Conservation (phyloP, 331 rosid species). For the Arachis monticola region DNA sequence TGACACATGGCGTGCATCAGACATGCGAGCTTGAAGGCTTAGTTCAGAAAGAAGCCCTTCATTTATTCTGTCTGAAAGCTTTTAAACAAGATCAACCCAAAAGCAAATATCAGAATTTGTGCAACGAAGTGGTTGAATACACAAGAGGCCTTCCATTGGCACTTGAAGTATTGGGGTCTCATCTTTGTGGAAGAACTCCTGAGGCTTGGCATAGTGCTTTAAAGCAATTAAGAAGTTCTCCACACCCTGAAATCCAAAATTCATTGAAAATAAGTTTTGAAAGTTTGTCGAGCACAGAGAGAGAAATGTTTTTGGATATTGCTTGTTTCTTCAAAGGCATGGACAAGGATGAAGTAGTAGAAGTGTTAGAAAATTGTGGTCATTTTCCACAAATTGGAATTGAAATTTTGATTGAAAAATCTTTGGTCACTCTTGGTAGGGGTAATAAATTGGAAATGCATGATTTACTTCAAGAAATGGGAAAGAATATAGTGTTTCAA, state of each 20-base stretch:
- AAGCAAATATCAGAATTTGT: not conserved
- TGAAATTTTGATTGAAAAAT: conserved; percentile 44
- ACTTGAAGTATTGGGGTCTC: not conserved
- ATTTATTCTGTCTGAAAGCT: not conserved
- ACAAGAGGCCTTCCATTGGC: not conserved
- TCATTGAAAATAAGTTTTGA: too few relatives aligned
- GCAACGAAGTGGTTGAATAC: not conserved
- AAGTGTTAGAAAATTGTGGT: conserved; percentile 42
- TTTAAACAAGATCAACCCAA: not conserved
- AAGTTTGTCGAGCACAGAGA: too few relatives aligned
- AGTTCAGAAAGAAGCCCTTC: not conserved
- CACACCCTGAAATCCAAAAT: too few relatives aligned
- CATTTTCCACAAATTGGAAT: conserved; percentile 37
- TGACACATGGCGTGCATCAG: not conserved
- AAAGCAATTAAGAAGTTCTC: not conserved
- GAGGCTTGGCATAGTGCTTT: not conserved
- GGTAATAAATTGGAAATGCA: conserved; percentile 38
- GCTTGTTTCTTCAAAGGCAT: conserved; percentile 45
- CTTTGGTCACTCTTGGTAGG: conserved; percentile 35
- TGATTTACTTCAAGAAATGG: conserved; percentile 54
- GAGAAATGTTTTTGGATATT: too few relatives aligned
- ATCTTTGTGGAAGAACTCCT: not conserved
- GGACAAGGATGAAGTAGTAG: conserved; percentile 16
- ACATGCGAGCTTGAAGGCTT: not conserved
- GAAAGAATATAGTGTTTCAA: conserved; percentile 42